phyloP scores from a whole-genome alignment of 306 rosid genomes.

The Ziziphus jujuba region DNA sequence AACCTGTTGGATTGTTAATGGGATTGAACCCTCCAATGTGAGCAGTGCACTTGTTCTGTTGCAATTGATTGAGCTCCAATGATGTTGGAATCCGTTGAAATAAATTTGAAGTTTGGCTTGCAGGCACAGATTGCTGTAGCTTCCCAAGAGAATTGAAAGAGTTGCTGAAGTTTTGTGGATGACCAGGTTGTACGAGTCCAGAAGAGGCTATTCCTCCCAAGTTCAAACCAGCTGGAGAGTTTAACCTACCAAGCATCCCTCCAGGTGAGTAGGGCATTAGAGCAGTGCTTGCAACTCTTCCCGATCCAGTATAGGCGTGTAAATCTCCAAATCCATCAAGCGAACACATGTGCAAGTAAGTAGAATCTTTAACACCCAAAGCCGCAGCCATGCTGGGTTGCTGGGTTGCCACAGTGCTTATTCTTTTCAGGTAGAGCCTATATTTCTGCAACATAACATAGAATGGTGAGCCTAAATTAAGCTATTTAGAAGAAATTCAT shows the following conservation, averaged over 20 bases:
- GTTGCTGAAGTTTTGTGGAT: constrained; percentile 41
- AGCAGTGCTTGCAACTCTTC: constrained; percentile 40
- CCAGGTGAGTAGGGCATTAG: constrained; percentile 48
- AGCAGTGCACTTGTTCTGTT: constrained; percentile 43
- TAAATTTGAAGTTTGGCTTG: constrained; percentile 47
- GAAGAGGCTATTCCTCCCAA: constrained; percentile 52
- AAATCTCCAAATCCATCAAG: constrained; percentile 55
- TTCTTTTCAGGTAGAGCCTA: constrained; percentile 54
- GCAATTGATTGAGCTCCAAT: constrained; percentile 52
- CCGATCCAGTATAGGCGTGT: constrained; percentile 37
- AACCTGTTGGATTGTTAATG: constrained; percentile 43
- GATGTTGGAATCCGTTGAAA: constrained; percentile 56
- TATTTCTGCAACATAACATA: constrained; percentile 57
- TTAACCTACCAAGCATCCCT: constrained; percentile 46
- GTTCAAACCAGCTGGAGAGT: constrained; percentile 49
- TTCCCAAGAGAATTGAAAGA: constrained; percentile 43
- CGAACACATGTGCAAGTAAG: constrained; percentile 45
- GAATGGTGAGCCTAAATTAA: constrained; percentile 8
- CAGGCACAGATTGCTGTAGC: constrained; percentile 39
- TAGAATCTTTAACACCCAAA: constrained; percentile 40
- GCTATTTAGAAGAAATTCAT: background rate
- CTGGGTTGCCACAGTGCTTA: constrained; percentile 34
- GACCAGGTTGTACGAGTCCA: constrained; percentile 33
- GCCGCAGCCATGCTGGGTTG: constrained; percentile 43
- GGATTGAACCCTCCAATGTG: constrained; percentile 43